Percentiles rank a stretch among this genome's conserved stretches.
These are phyloP conservation scores for Tolypocladium capitatum DNA, from an alignment of 2,329 filamentous ascomycete species.

Conservation along the genomic window DNA sequence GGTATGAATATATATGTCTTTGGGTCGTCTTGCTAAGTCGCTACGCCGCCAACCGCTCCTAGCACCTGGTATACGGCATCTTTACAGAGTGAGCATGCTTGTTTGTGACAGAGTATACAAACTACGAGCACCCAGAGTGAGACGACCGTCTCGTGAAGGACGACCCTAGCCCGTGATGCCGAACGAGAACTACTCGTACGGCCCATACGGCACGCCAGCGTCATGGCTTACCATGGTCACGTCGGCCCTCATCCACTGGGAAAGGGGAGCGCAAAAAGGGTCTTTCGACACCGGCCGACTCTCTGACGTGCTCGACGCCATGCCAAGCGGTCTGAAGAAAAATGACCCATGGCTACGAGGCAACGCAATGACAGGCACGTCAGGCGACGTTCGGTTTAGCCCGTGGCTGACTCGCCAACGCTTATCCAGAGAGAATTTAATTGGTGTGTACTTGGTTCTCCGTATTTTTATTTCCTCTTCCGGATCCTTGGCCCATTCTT, in stretches of 20 bases:
- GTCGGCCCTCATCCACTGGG: not conserved
- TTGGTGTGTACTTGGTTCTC: no score
- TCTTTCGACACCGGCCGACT: not conserved
- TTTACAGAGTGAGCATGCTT: not conserved
- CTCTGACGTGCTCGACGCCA: not conserved
- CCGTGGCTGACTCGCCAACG: no score
- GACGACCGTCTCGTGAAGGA: no score
- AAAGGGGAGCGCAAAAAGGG: not conserved
- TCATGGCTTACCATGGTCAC: not conserved
- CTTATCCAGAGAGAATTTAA: no score
- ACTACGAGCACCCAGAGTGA: no score
- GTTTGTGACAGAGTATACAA: not conserved
- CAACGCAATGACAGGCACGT: not conserved
- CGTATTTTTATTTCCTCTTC: no score
- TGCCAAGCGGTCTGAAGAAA: not conserved
- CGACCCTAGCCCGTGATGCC: not conserved
- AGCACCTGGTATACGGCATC: no score
- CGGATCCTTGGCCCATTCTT: no score
- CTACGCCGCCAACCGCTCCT: no score
- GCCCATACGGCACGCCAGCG: not conserved
- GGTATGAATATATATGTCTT: constrained; percentile 1
- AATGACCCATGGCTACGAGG: not conserved
- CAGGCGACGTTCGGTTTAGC: not conserved
- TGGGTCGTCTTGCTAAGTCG: no score
- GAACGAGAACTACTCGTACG: not conserved